A percentile compares a stretch with the other conserved stretches of the same genome.
Conservation (phyloP, 352 stramenopile species). For the Aphanomyces stellatus region DNA sequence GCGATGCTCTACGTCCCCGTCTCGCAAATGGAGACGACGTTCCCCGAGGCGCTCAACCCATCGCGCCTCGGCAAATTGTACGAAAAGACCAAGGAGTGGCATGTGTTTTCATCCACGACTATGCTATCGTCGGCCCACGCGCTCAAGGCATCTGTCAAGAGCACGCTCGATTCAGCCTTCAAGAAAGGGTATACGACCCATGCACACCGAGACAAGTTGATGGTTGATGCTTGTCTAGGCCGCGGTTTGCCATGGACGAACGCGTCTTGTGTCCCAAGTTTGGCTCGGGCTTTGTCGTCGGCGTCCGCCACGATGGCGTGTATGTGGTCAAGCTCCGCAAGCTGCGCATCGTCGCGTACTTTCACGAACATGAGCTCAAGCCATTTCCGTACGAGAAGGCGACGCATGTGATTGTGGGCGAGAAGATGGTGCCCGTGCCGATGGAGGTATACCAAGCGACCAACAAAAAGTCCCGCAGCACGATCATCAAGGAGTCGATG, state of each 20-base stretch:
- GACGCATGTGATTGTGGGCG: conserved; percentile 71
- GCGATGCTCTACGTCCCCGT: conserved; percentile 44
- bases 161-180: not conserved
- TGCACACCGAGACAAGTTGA: not conserved
- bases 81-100: conserved; percentile 4
- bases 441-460: conserved; percentile 18
- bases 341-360: conserved; percentile 57
- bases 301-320: conserved; percentile 48
- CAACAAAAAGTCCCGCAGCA: conserved; percentile 14
- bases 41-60: conserved; percentile 24
- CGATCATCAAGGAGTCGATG: conserved; percentile 19
- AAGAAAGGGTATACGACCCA: conserved; percentile 6
- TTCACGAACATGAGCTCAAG: conserved; percentile 53
- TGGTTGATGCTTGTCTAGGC: conserved; percentile 23
- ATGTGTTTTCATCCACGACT: not conserved
- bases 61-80: not conserved
- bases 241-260: conserved; percentile 65
- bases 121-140: conserved; percentile 2
- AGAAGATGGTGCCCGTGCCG: not conserved
- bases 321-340: conserved; percentile 75
- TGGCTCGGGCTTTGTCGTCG: conserved; percentile 68
- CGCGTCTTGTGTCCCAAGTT: conserved; percentile 58
- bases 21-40: conserved; percentile 33
- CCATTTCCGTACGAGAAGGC: conserved; percentile 78
- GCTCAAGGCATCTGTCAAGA: conserved; percentile 10